Evolutionary conservation across 2,329 filamentous ascomycete species (phyloP).

Genomic region (Pseudogymnoascus sp.): DNA sequence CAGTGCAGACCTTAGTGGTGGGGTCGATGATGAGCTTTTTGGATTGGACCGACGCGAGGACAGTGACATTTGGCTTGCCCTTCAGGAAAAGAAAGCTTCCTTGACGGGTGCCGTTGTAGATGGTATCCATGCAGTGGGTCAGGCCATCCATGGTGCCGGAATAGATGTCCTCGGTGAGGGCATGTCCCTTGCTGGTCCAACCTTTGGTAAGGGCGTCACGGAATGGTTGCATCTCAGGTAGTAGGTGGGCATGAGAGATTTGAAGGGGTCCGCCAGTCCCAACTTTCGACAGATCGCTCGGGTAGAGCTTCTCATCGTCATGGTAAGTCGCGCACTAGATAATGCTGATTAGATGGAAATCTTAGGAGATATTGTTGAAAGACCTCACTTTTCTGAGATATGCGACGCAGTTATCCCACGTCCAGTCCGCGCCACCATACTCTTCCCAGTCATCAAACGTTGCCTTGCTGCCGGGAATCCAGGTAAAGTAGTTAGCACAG

Average conservation of each 20-base stretch:
- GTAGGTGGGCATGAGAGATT: slow-evolving; percentile 48
- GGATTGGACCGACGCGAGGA: slow-evolving; percentile 43
- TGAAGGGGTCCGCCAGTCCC: slow-evolving; percentile 46
- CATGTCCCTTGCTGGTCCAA: slow-evolving; percentile 47
- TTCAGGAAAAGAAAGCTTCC: slow-evolving; percentile 44
- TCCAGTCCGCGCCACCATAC: slow-evolving; percentile 47
- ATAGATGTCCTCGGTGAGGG: slow-evolving; percentile 49
- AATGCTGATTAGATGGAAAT: slow-evolving; percentile 16
- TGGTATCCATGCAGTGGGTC: slow-evolving; percentile 47
- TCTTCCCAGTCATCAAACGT: slow-evolving; percentile 49
- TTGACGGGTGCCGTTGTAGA: slow-evolving; percentile 52
- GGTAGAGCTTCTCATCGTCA: slow-evolving; percentile 45
- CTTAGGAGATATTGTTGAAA: neutral
- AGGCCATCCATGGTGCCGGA: slow-evolving; percentile 50
- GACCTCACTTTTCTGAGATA: slow-evolving; percentile 44
- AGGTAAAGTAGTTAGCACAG: slow-evolving; percentile 62
- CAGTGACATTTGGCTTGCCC: slow-evolving; percentile 49
- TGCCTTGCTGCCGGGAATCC: slow-evolving; percentile 51
- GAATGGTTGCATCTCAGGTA: slow-evolving; percentile 47
- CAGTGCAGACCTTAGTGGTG: slow-evolving; percentile 30
- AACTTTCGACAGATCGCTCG: slow-evolving; percentile 41
- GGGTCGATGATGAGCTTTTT: slow-evolving; percentile 50
- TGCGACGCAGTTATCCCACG: slow-evolving; percentile 43
- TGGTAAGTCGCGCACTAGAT: slow-evolving; percentile 45
- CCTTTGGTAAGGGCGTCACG: slow-evolving; percentile 44